These are phyloP conservation scores for Nigrospora osmanthi DNA, from an alignment of 2,329 filamentous ascomycete genomes.

Conservation along the genomic window DNA sequence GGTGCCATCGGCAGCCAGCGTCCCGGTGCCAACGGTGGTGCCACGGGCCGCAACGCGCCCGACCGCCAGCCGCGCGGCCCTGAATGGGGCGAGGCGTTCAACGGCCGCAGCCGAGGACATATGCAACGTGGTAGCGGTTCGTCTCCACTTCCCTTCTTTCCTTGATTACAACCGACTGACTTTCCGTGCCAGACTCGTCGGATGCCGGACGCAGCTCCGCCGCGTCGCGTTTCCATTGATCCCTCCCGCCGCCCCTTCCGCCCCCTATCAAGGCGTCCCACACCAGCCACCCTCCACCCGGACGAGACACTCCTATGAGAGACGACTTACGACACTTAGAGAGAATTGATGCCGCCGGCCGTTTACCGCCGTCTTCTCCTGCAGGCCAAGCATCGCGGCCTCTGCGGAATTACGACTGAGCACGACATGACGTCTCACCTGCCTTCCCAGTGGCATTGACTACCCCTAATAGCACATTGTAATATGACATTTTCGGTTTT, in stretches of 20 bases:
- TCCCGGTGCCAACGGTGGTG: constrained; percentile 39
- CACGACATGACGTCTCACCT: background rate
- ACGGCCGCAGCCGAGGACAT: constrained; percentile 48
- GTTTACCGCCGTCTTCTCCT: background rate
- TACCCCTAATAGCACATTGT: constrained; percentile 18
- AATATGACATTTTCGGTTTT: constrained; percentile 19
- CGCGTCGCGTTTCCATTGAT: constrained; percentile 21
- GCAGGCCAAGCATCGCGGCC: background rate
- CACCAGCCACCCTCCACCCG: constrained; percentile 11
- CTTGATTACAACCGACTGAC: background rate
- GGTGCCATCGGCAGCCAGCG: constrained; percentile 61
- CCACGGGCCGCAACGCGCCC: constrained; percentile 36
- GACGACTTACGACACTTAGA: constrained; percentile 28
- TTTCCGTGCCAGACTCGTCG: constrained; percentile 18
- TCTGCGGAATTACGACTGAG: background rate
- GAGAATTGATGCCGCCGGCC: constrained; percentile 15
- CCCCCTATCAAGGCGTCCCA: constrained; percentile 5
- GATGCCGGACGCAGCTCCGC: constrained; percentile 22
- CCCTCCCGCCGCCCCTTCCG: background rate
- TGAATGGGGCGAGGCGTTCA: constrained; percentile 52
- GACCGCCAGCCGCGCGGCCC: constrained; percentile 59
- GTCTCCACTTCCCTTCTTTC: constrained; percentile 13
- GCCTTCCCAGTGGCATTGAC: background rate
- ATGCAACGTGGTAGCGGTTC: constrained; percentile 54
- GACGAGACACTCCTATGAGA: constrained; percentile 20